Percentiles rank a stretch among this genome's conserved stretches.
Conservation (phyloP, 345 rosid genomes). For the Aegle marmelos region DNA sequence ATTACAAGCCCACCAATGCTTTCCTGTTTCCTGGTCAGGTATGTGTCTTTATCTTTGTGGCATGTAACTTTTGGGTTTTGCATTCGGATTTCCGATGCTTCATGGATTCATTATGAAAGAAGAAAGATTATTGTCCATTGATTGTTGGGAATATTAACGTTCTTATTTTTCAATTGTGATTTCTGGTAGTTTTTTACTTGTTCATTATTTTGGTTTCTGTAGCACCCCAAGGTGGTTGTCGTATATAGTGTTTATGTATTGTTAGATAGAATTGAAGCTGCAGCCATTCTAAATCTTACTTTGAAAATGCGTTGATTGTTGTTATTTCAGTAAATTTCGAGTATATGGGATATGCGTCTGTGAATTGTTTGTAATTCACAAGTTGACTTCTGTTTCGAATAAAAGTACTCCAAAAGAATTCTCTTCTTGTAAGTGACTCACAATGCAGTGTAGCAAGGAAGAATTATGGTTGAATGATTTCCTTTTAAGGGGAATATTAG, state of each 20-base stretch:
- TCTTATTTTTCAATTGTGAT: not conserved
- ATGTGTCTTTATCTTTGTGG: not conserved
- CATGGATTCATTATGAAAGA: not conserved
- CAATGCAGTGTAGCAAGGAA: not conserved
- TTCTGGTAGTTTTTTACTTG: not conserved
- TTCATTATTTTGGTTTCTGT: not conserved
- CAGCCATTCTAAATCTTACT: not conserved
- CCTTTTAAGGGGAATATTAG: not conserved
- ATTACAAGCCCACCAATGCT: conserved; percentile 72
- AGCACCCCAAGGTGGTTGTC: not conserved
- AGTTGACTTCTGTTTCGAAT: not conserved
- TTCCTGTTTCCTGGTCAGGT: conserved; percentile 99
- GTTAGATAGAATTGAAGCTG: not conserved
- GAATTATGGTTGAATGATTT: not conserved
- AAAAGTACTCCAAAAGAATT: not conserved
- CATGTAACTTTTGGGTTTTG: not conserved
- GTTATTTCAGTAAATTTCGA: not conserved
- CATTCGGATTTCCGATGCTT: not conserved
- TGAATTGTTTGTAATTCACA: not conserved
- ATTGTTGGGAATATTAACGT: not conserved
- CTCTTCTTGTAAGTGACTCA: not conserved
- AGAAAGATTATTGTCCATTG: not conserved
- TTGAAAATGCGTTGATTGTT: not conserved
- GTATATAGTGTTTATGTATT: not conserved
- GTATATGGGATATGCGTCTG: not conserved